Conservation (phyloP, 1,284 basidiomycete species). For the Earliella scabrosa region DNA sequence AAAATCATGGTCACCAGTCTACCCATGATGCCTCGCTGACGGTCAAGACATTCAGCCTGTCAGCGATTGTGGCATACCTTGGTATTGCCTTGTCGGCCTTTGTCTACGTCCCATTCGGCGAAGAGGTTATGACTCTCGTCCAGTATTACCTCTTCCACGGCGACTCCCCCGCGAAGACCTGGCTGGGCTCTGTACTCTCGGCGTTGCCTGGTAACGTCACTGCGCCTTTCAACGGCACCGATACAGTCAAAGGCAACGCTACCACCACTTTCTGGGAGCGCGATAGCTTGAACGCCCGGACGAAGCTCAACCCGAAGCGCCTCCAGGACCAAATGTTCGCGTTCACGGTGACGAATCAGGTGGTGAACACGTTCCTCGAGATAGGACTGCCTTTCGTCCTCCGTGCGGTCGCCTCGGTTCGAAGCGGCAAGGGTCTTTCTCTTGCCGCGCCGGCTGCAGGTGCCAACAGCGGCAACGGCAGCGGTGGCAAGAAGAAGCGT, state of each 20-base stretch:
- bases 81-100: constrained; percentile 86
- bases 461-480: constrained; percentile 24
- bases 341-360: constrained; percentile 92
- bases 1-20: constrained; percentile 86
- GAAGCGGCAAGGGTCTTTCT: constrained; percentile 42
- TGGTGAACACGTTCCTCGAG: constrained; percentile 83
- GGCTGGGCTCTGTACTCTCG: constrained; percentile 27
- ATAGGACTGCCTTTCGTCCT: constrained; percentile 84
- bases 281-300: constrained; percentile 49
- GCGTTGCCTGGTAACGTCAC: constrained; percentile 25
- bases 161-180: constrained; percentile 18
- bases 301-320: constrained; percentile 68
- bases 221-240: constrained; percentile 19
- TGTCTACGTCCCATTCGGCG: constrained; percentile 92
- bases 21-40: constrained; percentile 83
- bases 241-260: constrained; percentile 2
- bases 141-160: constrained; percentile 44
- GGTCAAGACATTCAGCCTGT: constrained; percentile 90
- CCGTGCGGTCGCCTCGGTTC: constrained; percentile 61
- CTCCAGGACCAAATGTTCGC: constrained; percentile 95
- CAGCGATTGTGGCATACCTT: constrained; percentile 88
- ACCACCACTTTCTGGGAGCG: constrained; percentile 51
- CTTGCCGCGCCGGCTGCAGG: constrained; percentile 26
- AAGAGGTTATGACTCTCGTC: constrained; percentile 71
- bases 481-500: constrained; percentile 58